Base-by-base conservation (phyloP, 495 filamentous ascomycete genomes). In the Apiosordaria backusii region DNA sequence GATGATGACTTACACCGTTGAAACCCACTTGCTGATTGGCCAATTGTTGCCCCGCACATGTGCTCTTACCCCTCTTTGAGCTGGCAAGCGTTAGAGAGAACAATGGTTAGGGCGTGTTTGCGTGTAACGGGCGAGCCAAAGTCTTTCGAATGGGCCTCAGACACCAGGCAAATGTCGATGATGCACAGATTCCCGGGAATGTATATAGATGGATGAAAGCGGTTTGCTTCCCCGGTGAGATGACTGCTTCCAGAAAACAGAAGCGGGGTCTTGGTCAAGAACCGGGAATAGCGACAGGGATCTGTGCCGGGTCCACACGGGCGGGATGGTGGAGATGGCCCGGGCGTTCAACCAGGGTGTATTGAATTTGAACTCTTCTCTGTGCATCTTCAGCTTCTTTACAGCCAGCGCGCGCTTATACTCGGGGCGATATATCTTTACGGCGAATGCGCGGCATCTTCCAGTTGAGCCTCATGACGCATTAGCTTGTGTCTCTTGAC, bases 241-340 rank as follows among this genome's bases (percentile, higher is more conserved):
- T 35, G 29, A 10, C n/a, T 13, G 35, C 35, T 45, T 45, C 35
- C 35, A 45, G 35, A 45, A 45, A 13, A 45, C 13, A 45, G 16
- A 45, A 45, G 35, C 35, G 35, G 35, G 35, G 35, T 45, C 53
- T 50, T 57, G 53, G 4, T 57, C 53, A 57, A 22, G 53, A 24
- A 57, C 7, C 35, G 35, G 35, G 35, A 45, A 45, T 45, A 45
- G 9, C 25, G 26, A 61, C 59, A 61, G 26, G 59, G 59, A n/a
- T 61, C 15, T 25, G 10, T 61, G 24, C 59, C 59, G 59, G 59
- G 24, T 61, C 59, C 59, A 61, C 24, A 15, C 26, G 29, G 59
- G 26, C 59, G 59, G 59, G 59, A 61, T 27, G 59, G 16, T 26
- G 53, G 23, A 57, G 35, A 19, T 55, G 52, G 52, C 22, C 52